Base-by-base conservation (phyloP, 164 flowering plant species). In the Dillenia turbinata region DNA sequence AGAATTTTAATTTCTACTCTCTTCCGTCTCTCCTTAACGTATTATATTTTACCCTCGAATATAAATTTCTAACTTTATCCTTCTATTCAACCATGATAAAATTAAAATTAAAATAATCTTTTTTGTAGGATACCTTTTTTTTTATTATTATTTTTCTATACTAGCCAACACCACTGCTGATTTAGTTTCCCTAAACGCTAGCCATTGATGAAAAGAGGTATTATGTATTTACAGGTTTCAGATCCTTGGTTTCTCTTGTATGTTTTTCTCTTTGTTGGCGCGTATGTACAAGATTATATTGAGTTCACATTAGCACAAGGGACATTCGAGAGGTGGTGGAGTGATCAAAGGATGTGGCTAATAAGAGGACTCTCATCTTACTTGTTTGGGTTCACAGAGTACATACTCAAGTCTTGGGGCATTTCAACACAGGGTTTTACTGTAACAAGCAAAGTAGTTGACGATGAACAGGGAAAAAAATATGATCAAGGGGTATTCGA, bases 311-410 rank as follows among this genome's bases (percentile, higher is more conserved):
- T 75, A 1, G 70, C 19, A 0, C 76, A 75, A 22, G 78, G 79
- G 8, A 74, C 83, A 1, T 12, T 78, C 24, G 59, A 24, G 51
- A 68, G 70, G 55, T 92, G 98, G 98, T 86, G 90, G 90, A 91
- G 63, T 47, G 84, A 79, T 44, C 94, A 89, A 52, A 77, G 96
- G 59, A 79, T 85, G 77, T 92, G 92, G 94, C 46, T 85, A 71
- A 74, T 84, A 14, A 75, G 78, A 19, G 90, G 96, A n/a, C 67
- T 77, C 3, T 62, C 97, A 14, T 75, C 76, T 52, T 76, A 53
- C 65, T 43, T 70, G 5, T 85, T 83, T 56, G 89, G 77, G 12
- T 16, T 56, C 2, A 10, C 76, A 0, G 86, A 92, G 52, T 86
- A 47, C 74, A 3, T 63, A 0, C 73, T 76, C 57, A 68, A 74